phyloP scores from a whole-genome alignment of 148 eudicot genomes.

The Chenopodium formosanum region DNA sequence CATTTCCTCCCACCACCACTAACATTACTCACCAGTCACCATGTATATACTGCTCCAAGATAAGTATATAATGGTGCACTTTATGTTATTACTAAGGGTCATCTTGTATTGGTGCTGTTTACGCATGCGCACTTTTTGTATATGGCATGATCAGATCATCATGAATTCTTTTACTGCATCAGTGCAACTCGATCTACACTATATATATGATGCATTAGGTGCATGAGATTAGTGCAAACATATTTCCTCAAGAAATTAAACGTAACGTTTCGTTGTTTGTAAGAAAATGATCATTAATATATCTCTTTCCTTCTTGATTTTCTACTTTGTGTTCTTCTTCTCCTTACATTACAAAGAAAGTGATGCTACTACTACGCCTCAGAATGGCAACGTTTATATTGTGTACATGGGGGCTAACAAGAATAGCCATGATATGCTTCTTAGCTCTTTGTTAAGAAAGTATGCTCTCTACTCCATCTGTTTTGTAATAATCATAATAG shows the following conservation, averaged over 20 bases:
- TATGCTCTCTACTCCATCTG: slow-evolving; percentile 3
- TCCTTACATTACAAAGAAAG: background rate
- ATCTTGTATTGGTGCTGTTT: slow-evolving; percentile 16
- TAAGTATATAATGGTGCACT: slow-evolving; percentile 32
- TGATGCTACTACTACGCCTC: background rate
- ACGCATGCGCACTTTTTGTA: slow-evolving; percentile 26
- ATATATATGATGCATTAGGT: slow-evolving; percentile 5
- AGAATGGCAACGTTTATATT: slow-evolving; percentile 36
- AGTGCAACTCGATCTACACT: background rate
- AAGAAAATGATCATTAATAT: slow-evolving; percentile 7
- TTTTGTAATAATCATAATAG: no score
- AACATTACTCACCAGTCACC: background rate
- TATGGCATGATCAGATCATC: background rate
- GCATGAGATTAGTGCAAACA: background rate
- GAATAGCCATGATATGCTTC: slow-evolving; percentile 38
- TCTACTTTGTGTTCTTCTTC: background rate
- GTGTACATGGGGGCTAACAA: slow-evolving; percentile 64
- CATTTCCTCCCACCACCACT: background rate
- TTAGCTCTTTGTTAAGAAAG: slow-evolving; percentile 40
- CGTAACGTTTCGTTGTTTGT: no score
- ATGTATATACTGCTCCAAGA: background rate
- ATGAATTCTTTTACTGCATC: background rate
- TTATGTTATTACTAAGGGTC: background rate
- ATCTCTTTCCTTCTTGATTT: background rate
- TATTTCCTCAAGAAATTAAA: background rate